Evolutionary conservation across 2,329 filamentous ascomycete genomes (phyloP).

Genomic region (Catunica adiposa): DNA sequence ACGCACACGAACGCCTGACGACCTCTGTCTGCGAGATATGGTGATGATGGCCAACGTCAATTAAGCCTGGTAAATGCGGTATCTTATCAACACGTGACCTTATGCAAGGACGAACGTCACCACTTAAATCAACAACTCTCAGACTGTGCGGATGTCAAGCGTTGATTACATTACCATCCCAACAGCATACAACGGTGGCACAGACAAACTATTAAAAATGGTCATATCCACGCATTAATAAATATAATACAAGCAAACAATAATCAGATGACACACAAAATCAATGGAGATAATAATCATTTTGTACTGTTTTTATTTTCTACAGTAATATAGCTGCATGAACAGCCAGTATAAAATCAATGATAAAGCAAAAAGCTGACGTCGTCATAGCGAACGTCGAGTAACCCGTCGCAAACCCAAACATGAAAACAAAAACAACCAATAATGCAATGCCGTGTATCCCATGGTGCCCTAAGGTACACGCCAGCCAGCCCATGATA

Average conservation of each 20-base stretch:
- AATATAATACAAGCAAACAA: background rate
- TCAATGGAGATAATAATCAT: background rate
- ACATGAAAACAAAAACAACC: conserved; percentile 3
- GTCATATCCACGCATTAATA: too few relatives aligned
- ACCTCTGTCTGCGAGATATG: background rate
- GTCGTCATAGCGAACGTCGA: conserved; percentile 9
- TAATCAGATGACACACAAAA: too few relatives aligned
- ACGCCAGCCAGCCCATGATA: conserved; percentile 8
- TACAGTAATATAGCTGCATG: conserved; percentile 1
- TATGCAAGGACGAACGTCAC: background rate
- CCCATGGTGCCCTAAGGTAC: background rate
- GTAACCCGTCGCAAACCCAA: conserved; percentile 10
- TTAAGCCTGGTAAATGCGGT: background rate
- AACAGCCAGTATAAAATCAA: background rate
- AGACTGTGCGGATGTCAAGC: background rate
- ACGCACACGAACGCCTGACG: too few relatives aligned
- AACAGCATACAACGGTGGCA: too few relatives aligned
- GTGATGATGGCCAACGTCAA: background rate
- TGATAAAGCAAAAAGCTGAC: conserved; percentile 6
- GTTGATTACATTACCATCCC: too few relatives aligned
- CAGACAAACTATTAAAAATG: too few relatives aligned
- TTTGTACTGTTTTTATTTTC: conserved; percentile 11
- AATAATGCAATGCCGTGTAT: conserved; percentile 8
- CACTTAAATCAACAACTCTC: background rate
- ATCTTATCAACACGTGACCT: conserved; percentile 6